These are phyloP conservation scores for Mangifera indica DNA, from an alignment of 345 rosid genomes.

Conservation along the genomic window DNA sequence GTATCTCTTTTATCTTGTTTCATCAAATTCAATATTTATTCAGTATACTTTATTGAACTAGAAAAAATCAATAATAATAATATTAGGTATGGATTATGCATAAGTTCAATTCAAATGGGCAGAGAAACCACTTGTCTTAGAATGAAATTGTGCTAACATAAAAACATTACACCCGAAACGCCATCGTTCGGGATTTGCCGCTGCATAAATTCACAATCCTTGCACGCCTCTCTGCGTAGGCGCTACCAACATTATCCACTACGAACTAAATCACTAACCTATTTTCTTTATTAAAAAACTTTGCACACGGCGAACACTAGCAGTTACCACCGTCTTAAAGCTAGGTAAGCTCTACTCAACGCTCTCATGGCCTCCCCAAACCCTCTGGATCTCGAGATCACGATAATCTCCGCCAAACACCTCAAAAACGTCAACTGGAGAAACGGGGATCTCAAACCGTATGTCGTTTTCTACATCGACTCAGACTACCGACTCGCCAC, in stretches of 20 bases:
- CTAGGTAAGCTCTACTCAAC: slow-evolving; percentile 13
- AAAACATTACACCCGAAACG: neutral
- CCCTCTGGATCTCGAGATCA: slow-evolving; percentile 38
- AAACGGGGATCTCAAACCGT: slow-evolving; percentile 53
- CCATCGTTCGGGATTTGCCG: neutral
- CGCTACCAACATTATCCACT: neutral
- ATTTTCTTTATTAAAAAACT: neutral
- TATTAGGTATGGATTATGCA: no score
- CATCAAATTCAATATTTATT: no score
- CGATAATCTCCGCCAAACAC: slow-evolving; percentile 51
- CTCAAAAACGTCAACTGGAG: slow-evolving; percentile 74
- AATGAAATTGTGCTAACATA: neutral
- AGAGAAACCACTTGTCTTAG: no score
- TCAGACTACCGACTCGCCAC: slow-evolving; percentile 46
- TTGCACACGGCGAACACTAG: slow-evolving; percentile 26
- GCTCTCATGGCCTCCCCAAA: slow-evolving; percentile 41
- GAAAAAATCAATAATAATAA: no score
- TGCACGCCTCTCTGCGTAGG: neutral
- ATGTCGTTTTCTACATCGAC: slow-evolving; percentile 54
- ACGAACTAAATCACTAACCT: neutral
- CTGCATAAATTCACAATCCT: neutral
- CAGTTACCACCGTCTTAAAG: slow-evolving; percentile 29
- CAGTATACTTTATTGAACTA: no score
- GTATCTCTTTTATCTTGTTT: no score
- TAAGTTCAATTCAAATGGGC: no score